Percentiles rank a stretch among this genome's conserved stretches.
These are phyloP conservation scores for Nicotiana paniculata DNA, from an alignment of 257 asterid genomes.

Conservation along the genomic window DNA sequence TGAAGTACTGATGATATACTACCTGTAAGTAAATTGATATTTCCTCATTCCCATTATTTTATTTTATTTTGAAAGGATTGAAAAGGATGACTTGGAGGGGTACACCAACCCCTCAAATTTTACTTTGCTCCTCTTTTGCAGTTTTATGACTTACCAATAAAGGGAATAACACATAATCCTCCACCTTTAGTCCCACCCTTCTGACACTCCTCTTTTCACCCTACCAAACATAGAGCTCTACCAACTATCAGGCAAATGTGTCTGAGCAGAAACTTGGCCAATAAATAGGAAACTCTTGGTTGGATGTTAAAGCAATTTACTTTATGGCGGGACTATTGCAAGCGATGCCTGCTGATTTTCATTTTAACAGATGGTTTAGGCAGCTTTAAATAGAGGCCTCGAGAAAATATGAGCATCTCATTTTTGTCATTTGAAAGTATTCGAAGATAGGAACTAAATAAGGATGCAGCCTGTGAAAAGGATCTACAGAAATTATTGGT, in stretches of 20 bases:
- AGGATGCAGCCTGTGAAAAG: neutral
- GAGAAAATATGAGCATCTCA: neutral
- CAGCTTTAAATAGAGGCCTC: neutral
- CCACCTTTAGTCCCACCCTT: too few relatives aligned
- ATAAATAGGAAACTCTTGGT: too few relatives aligned
- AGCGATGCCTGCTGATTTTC: neutral
- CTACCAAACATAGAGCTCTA: too few relatives aligned
- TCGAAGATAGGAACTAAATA: neutral
- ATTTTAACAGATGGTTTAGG: neutral
- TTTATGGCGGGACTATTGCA: neutral
- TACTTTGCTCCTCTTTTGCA: too few relatives aligned
- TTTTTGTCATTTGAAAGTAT: neutral
- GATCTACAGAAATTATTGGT: neutral
- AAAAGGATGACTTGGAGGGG: neutral
- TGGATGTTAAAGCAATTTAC: neutral
- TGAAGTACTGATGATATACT: neutral
- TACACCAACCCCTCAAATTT: too few relatives aligned
- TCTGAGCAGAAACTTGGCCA: neutral
- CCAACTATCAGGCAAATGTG: too few relatives aligned
- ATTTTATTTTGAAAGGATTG: neutral
- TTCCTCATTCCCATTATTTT: too few relatives aligned
- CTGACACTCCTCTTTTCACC: too few relatives aligned
- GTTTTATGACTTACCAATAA: too few relatives aligned
- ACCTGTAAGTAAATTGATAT: neutral
- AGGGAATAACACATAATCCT: too few relatives aligned